Conservation (phyloP, 768 basidiomycete genomes). For the Clavulina sp. region DNA sequence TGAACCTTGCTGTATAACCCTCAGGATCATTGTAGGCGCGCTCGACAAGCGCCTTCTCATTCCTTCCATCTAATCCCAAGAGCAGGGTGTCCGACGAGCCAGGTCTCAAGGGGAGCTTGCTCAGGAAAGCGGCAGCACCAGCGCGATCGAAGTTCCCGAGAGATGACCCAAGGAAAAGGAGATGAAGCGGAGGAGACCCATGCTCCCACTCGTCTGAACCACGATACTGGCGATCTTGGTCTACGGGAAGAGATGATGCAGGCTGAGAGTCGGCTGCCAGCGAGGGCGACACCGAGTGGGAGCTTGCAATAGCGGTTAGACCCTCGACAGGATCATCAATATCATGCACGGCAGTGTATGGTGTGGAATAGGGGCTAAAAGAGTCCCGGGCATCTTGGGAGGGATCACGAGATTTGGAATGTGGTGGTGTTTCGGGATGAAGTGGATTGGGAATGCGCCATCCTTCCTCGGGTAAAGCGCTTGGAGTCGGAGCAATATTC, state of each 20-base stretch:
- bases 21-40: conserved; percentile 70
- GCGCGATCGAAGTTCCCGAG: conserved; percentile 74
- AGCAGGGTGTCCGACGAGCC: conserved; percentile 16
- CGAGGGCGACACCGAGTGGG: no score
- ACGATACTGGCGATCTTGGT: no score
- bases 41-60: conserved; percentile 52
- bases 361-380: no score
- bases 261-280: no score
- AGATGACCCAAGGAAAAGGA: conserved; percentile 84
- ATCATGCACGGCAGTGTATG: no score
- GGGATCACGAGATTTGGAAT: background rate
- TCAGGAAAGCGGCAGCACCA: conserved; percentile 56
- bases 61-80: conserved; percentile 65
- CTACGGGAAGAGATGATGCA: no score
- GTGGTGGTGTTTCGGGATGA: background rate
- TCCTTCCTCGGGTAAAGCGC: background rate
- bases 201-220: no score
- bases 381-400: background rate
- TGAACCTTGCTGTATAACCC: conserved; percentile 56
- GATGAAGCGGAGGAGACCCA: conserved; percentile 62
- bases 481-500: background rate
- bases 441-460: background rate
- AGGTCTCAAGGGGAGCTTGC: conserved; percentile 57
- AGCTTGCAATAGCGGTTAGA: no score
- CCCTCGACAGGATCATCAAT: no score